Evolutionary conservation across 2,329 filamentous ascomycete species (phyloP), one percentile per base, ranked within the genome.

Genomic region (Simplicillium sp.): DNA sequence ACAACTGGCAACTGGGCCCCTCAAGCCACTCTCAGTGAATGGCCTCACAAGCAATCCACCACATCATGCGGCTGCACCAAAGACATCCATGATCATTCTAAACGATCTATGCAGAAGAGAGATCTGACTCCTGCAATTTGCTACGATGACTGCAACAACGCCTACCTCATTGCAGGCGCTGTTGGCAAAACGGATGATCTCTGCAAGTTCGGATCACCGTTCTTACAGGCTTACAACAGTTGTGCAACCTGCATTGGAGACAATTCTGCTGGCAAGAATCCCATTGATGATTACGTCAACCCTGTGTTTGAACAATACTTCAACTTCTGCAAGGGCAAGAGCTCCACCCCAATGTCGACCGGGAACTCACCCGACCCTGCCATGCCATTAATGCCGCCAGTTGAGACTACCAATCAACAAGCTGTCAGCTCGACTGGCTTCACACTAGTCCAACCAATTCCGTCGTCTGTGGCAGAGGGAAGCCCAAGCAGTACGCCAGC

Each of bases 1-100:
- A 66, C 65, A 1, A 79, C 74, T 0, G 75, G 76, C 2, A 69
- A 77, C 51, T 80, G 71, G 67, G 62, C 51, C 2, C 70, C 73
- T 0, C 74, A 78, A 46, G 52, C 71, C 1, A 61, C 58, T 11
- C 42, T 76, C n/a, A 65, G 67, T 8, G 51, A 25, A 51, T 58
- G 50, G 49, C 54, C 55, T 1, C 44, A 39, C 39, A 11, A 15
- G 18, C 15, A 36, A 17, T 40, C 29, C 39, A 13, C n/a, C 17
- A 16, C 25, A 31, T 33, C 12, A 17, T 36, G 34, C 15, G 15
- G 17, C 18, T 34, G 28, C 13, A 28, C 29, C 15, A 11, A 11
- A n/a, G 12, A 34, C 11, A 15, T 25, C 2, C 25, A 20, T 25
- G n/a, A 13, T 13, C 16, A 13, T 17, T 36, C 13, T 7, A n/a